Conservation (phyloP, 192 early-diverging fungal species). For the Coemansia sp. region DNA sequence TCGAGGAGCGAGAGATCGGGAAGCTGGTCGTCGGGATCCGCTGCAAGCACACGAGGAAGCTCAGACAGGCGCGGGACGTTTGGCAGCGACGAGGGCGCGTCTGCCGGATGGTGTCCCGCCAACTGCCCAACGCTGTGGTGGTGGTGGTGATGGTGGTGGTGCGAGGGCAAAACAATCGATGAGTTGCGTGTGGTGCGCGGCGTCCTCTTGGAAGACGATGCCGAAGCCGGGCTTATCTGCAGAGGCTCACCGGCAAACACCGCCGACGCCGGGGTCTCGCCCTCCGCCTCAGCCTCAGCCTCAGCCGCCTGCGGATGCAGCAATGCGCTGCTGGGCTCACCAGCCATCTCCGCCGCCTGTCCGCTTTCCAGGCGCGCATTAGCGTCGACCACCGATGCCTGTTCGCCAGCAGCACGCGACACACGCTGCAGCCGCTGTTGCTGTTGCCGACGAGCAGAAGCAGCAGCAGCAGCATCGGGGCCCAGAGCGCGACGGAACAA, state of each 20-base stretch:
- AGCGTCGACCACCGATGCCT: conserved; percentile 6
- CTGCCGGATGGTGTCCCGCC: conserved; percentile 26
- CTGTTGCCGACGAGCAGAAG: too few species aligned
- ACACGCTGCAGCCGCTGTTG: conserved; percentile 21
- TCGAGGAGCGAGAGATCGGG: conserved; percentile 46
- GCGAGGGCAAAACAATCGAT: neutral
- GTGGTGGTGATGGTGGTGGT: conserved; percentile 8
- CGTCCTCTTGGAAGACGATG: neutral
- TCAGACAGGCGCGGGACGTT: conserved; percentile 52
- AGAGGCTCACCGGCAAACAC: neutral
- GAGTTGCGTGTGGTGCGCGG: conserved; percentile 14
- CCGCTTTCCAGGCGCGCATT: conserved; percentile 4
- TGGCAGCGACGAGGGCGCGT: conserved; percentile 49
- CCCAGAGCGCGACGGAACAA: conserved; percentile 52
- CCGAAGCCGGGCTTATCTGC: conserved; percentile 3
- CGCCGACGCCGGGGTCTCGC: neutral
- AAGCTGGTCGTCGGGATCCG: conserved; percentile 51
- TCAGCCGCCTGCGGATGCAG: neutral
- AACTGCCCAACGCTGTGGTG: conserved; percentile 6
- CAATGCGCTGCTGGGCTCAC: neutral
- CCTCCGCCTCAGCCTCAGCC: neutral
- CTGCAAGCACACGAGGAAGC: conserved; percentile 54
- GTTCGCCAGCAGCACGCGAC: conserved; percentile 12
- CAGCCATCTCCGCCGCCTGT: neutral
- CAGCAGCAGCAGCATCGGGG: conserved; percentile 13